Evolutionary conservation across 306 rosid species (phyloP).

Genomic region (Vicia villosa): DNA sequence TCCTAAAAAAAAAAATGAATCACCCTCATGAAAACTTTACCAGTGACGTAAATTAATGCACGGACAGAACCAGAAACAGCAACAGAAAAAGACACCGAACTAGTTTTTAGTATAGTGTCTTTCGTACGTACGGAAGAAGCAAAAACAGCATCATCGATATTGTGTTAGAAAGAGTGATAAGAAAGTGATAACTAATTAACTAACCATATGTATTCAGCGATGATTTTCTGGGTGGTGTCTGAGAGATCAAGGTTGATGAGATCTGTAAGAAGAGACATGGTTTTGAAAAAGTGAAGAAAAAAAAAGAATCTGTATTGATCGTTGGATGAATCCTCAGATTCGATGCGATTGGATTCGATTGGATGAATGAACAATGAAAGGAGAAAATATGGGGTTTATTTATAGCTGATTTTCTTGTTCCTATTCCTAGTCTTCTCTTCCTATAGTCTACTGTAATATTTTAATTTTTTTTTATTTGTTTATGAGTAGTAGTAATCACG

Average conservation of each 20-base stretch:
- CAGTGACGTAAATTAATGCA: no score
- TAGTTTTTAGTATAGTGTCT: background rate
- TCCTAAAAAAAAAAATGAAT: slow-evolving; percentile 13
- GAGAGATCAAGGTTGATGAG: slow-evolving; percentile 65
- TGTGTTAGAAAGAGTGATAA: background rate
- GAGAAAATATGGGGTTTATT: background rate
- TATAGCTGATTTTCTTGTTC: background rate
- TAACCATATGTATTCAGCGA: slow-evolving; percentile 74
- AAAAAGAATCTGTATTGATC: background rate
- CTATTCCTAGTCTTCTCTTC: background rate
- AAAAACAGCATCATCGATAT: background rate
- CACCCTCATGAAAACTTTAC: no score
- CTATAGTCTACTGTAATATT: background rate
- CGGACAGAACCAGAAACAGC: no score
- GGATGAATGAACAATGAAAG: background rate
- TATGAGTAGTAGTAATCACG: background rate
- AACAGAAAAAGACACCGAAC: background rate
- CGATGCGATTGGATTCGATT: background rate
- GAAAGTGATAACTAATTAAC: slow-evolving; percentile 12
- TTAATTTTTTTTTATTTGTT: background rate
- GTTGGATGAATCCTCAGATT: slow-evolving; percentile 31
- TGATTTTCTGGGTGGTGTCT: slow-evolving; percentile 51
- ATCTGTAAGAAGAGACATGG: slow-evolving; percentile 62
- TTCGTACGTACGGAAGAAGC: background rate
- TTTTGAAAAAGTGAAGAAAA: background rate